A percentile compares a stretch with the other conserved stretches of the same genome.
phyloP scores from a whole-genome alignment of 139 green algal genomes.

The Edaphochlamys debaryana region DNA sequence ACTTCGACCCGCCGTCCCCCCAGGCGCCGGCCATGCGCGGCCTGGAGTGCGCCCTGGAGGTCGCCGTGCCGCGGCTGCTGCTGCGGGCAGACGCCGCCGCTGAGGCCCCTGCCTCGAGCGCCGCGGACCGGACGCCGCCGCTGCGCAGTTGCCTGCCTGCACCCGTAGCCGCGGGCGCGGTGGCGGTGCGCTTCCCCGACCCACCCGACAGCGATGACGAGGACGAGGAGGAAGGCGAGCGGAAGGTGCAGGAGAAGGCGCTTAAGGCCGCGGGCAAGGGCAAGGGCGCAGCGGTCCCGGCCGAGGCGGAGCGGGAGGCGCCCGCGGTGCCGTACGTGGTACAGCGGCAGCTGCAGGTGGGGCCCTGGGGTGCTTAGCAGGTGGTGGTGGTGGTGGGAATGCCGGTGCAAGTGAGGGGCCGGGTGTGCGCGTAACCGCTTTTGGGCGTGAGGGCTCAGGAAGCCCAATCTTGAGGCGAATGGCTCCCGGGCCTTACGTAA shows the following conservation, averaged over 20 bases:
- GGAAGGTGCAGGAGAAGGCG: no score
- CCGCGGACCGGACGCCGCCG: background rate
- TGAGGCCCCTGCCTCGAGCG: background rate
- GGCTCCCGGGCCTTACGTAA: no score
- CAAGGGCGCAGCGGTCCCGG: no score
- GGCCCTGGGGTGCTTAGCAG: background rate
- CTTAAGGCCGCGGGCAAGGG: no score
- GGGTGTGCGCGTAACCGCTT: no score
- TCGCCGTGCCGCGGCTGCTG: background rate
- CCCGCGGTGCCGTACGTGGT: constrained; percentile 34
- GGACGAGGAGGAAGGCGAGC: background rate
- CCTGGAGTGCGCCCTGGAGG: constrained; percentile 33
- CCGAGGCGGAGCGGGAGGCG: no score
- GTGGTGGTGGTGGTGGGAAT: background rate
- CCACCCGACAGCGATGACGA: background rate
- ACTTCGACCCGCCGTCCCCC: no score
- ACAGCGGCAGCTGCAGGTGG: constrained; percentile 6
- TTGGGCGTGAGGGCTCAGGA: no score
- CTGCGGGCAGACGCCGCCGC: background rate
- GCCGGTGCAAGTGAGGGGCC: no score
- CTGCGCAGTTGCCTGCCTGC: background rate
- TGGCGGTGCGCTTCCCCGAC: background rate
- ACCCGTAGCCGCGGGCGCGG: no score
- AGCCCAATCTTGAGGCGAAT: no score
- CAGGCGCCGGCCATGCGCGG: constrained; percentile 3